Percentiles rank a stretch among this genome's conserved stretches.
These are phyloP conservation scores for Ammopiptanthus mongolicus DNA, from an alignment of 306 rosid species.

Conservation along the genomic window DNA sequence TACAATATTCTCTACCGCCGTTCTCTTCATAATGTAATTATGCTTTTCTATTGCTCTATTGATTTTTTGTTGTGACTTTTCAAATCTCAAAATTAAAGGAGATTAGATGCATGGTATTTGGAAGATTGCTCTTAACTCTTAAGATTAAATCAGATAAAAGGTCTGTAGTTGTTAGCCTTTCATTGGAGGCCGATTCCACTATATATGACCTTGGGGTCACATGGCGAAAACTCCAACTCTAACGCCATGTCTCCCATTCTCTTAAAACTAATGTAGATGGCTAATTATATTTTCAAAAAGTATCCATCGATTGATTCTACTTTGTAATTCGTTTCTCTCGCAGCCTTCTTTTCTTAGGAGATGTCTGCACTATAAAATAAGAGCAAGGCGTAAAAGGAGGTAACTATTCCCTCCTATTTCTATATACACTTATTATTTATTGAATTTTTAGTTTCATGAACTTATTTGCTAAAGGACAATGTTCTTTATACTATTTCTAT, in stretches of 20 bases:
- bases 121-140: too few relatives aligned
- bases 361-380: conserved; percentile 77
- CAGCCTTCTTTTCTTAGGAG: conserved; percentile 85
- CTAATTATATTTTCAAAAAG: not conserved
- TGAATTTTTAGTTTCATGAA: not conserved
- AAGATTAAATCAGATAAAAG: too few relatives aligned
- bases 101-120: conserved; percentile 9
- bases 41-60: not conserved
- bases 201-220: too few relatives aligned
- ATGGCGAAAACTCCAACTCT: not conserved
- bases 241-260: not conserved
- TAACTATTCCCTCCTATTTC: conserved; percentile 13
- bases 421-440: not conserved
- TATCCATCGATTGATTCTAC: not conserved
- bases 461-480: not conserved
- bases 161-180: not conserved
- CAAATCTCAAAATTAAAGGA: conserved; percentile 3
- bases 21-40: conserved; percentile 59
- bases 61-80: not conserved
- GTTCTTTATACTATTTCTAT: not conserved
- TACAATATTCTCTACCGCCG: conserved; percentile 91
- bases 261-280: not conserved
- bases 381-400: conserved; percentile 68
- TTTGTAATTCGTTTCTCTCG: conserved; percentile 33
- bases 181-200: not conserved